A percentile compares a stretch with the other conserved stretches of the same genome.
Evolutionary conservation across 2,329 filamentous ascomycete genomes (phyloP).

Genomic region (Colletotrichum zoysiae): DNA sequence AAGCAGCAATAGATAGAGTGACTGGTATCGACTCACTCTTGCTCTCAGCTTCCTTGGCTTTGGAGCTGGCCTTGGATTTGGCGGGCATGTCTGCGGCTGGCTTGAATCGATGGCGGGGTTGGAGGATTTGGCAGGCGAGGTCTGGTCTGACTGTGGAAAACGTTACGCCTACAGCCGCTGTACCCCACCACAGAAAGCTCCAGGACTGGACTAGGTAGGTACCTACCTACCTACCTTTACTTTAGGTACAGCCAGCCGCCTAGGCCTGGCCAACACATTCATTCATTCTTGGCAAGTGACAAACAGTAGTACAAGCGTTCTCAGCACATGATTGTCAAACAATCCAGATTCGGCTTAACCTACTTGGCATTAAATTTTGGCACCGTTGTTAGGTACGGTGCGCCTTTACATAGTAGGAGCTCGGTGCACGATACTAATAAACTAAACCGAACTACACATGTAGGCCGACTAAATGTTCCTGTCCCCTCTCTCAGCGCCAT

Average conservation of each 20-base stretch:
- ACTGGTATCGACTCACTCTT: constrained; percentile 40
- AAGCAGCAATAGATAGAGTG: constrained; percentile 37
- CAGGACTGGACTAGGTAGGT: neutral
- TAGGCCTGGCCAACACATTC: neutral
- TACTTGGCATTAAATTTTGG: constrained; percentile 23
- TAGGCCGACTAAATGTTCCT: constrained; percentile 7
- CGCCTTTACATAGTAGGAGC: neutral
- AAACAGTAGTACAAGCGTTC: neutral
- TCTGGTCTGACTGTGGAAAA: constrained; percentile 34
- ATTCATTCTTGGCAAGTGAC: neutral
- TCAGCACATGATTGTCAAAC: neutral
- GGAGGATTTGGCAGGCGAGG: constrained; percentile 31
- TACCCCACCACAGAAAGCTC: constrained; percentile 35
- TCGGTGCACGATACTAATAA: constrained; percentile 23
- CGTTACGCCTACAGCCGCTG: constrained; percentile 21
- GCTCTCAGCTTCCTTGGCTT: constrained; percentile 46
- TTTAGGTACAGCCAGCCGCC: neutral
- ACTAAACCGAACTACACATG: constrained; percentile 14
- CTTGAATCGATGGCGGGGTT: constrained; percentile 41
- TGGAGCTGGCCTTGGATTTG: constrained; percentile 53
- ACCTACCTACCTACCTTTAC: too few species aligned
- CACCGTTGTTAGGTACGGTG: constrained; percentile 22
- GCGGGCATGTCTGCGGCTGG: constrained; percentile 50
- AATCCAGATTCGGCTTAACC: neutral
- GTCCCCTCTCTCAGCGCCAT: constrained; percentile 21